Base-by-base conservation (phyloP, 306 rosid genomes). In the Begonia fuchsioides region DNA sequence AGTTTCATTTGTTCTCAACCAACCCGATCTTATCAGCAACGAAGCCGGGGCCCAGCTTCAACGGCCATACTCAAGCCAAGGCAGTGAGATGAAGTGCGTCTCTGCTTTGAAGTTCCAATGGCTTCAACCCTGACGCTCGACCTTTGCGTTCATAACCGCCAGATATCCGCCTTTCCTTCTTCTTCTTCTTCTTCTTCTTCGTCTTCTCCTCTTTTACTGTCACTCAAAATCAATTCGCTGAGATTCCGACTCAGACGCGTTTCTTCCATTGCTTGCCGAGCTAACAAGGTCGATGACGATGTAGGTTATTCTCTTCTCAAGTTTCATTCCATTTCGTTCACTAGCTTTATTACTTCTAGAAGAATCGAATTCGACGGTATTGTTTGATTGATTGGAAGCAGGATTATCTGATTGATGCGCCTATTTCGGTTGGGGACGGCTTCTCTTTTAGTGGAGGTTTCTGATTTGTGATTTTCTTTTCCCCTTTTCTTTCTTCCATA, bases 381-480 rank as follows among this genome's bases (percentile, higher is more conserved):
- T 41, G 35, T 5, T 26, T 26, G 35, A 26, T 26, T 26, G 35
- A 26, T 4, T 51, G 49, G 15, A 43, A 56, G 45, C 62, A 86
- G 90, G 84, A 79, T 68, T 79, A 82, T 70, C 72, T 82, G 17
- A 65, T 86, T 13, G 94, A 82, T 54, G 96, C 96, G 60, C 92
- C 86, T 13, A 81, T 65, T 45, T 72, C 82, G 4, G 70, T 51
- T 47, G 96, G 96, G 13, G 94, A 82, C 69, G 96, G 96, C 17
- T 86, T 86, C 59, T 82, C 94, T 45, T 86, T 86, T 58, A 73
- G 80, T 47, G 96, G 94, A 76, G 96, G 94, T 86, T 55, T 49
- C 11, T 20, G 3, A 20, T 14, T 38, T 13, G 6, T 52, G 52
- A 38, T 35, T 15, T 19, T 51, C 44, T 10, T 19, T 43, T 49